Base-by-base conservation (phyloP, 441 rosid genomes). In the Flueggea neowawraea region DNA sequence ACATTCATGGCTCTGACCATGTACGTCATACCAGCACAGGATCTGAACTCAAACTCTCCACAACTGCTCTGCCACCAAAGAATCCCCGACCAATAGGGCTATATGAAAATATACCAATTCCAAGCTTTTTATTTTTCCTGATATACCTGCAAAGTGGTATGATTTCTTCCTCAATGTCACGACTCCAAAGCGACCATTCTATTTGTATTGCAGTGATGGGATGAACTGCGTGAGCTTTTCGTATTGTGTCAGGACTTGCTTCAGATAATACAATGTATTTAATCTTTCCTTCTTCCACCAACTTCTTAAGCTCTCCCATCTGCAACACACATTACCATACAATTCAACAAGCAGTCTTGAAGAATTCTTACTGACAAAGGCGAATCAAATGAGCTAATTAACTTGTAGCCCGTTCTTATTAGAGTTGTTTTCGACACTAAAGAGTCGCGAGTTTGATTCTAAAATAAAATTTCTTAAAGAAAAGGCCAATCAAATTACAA, bases 171-270 rank as follows among this genome's bases (percentile, higher is more conserved):
- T 84, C 87, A 3, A 80, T 75, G 16, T 84, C 90, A 36, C 87
- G 87, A 44, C 79, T 73, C 85, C 83, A 82, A 12, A 84, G 77
- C 3, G 85, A 78, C 87, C 87, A 84, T 58, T 84, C 85, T 77
- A 82, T 78, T 66, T 84, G 87, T 8, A 84, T 6, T 8, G 90
- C 90, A 16, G 85, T 71, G 67, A 84, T 75, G 14, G 84, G 87
- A 66, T 82, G 87, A 78, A 84, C 85, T 50, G 82, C 85, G 67
- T 84, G 80, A 0, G 90, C 90, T 44, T 87, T 78, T 61, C 80
- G 69, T 55, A 84, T 82, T 6, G 86, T 80, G 47, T 82, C 85
- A 0, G 83, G 62, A 65, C 81, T 78, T 16, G 81, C 81, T 71
- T 85, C 90, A 10, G 81, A 82, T 44, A 85, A 69, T n/a, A 86